Conservation (phyloP, 1,284 basidiomycete genomes). For the Irpex sp. region DNA sequence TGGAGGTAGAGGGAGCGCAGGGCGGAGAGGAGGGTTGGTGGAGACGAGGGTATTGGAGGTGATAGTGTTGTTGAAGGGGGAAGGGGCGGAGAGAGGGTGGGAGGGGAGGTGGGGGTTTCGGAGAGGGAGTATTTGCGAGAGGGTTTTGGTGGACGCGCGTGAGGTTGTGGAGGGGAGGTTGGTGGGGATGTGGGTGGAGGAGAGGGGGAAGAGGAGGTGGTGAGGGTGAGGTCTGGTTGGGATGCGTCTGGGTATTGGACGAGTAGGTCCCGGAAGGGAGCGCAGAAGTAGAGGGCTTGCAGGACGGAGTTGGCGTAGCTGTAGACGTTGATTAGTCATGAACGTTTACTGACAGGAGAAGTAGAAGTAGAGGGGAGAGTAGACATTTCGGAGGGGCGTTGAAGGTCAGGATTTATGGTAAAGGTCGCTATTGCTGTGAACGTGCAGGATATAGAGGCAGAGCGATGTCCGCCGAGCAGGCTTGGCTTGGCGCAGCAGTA, state of each 20-base stretch:
- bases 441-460: not conserved
- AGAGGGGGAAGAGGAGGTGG: conserved; percentile 35
- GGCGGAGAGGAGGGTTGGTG: conserved; percentile 83
- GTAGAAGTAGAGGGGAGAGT: too few species aligned
- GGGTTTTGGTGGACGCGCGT: too few species aligned
- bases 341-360: too few species aligned
- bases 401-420: not conserved
- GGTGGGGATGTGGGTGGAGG: conserved; percentile 61
- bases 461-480: not conserved
- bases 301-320: conserved; percentile 98
- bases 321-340: conserved; percentile 13
- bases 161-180: conserved; percentile 46
- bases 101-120: too few species aligned
- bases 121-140: too few species aligned
- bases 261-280: conserved; percentile 78
- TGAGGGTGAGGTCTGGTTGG: conserved; percentile 24
- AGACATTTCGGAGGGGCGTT: not conserved
- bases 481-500: not conserved
- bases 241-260: conserved; percentile 52
- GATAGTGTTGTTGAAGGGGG: too few species aligned
- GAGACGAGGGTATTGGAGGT: conserved; percentile 51
- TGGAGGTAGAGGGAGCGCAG: conserved; percentile 87
- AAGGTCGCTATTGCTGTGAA: not conserved
- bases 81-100: too few species aligned
- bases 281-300: conserved; percentile 89